Percentiles rank a stretch among this genome's conserved stretches.
Evolutionary conservation across 2,329 filamentous ascomycete species (phyloP).

Genomic region (Aspergillus chevalieri): DNA sequence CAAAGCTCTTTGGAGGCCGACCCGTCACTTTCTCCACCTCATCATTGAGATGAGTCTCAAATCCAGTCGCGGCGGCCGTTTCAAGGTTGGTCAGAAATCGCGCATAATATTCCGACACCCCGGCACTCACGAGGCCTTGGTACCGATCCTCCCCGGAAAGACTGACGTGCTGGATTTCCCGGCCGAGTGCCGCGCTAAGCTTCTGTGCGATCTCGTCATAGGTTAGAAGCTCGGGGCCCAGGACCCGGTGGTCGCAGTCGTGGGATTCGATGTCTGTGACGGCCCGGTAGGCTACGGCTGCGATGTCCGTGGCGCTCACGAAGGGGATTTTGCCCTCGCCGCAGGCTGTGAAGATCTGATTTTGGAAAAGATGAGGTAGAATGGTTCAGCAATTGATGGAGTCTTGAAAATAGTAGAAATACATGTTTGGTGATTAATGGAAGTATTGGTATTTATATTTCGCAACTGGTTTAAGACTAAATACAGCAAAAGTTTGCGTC

Average conservation of each 20-base stretch:
- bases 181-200: background rate
- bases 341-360: conserved; percentile 40
- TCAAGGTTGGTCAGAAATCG: background rate
- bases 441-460: too few species aligned
- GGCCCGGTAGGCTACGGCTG: conserved; percentile 38
- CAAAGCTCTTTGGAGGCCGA: background rate
- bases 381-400: too few species aligned
- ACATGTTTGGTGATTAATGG: too few species aligned
- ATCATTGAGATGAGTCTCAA: background rate
- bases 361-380: too few species aligned
- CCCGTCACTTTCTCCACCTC: background rate
- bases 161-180: conserved; percentile 1
- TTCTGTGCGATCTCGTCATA: conserved; percentile 23
- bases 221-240: conserved; percentile 27
- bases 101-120: background rate
- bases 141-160: background rate
- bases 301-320: conserved; percentile 44
- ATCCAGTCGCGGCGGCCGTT: background rate
- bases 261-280: conserved; percentile 35
- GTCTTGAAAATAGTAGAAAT: too few species aligned
- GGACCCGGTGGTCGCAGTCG: conserved; percentile 30
- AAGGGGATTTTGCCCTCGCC: conserved; percentile 43
- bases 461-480: too few species aligned
- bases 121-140: background rate
- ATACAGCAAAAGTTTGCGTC: too few species aligned